These are phyloP conservation scores for Pseudonitzschia multistriata DNA, from an alignment of 108 stramenopile species.

Conservation along the genomic window DNA sequence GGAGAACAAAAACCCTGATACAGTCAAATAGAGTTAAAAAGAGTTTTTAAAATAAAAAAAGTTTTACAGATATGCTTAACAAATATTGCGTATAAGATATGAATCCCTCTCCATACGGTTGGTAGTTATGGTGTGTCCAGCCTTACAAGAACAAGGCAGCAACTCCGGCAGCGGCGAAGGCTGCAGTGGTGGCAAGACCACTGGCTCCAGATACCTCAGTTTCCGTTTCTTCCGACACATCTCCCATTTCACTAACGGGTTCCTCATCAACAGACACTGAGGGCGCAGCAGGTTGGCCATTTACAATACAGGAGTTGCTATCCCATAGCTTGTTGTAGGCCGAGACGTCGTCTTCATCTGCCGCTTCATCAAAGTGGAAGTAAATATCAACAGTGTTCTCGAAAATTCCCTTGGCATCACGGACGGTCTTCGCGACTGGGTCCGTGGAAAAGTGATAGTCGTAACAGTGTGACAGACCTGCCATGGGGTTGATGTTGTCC, in stretches of 20 bases:
- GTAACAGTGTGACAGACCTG: not conserved
- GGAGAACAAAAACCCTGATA: too few species aligned
- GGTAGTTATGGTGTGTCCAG: not conserved
- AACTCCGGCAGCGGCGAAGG: not conserved
- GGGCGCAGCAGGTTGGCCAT: not conserved
- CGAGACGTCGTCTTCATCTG: not conserved
- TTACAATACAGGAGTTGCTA: not conserved
- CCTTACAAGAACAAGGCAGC: not conserved
- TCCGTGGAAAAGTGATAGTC: constrained; percentile 7
- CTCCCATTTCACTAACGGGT: not conserved
- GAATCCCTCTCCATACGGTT: too few species aligned
- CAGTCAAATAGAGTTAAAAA: too few species aligned
- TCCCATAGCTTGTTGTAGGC: not conserved
- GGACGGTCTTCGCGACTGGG: not conserved
- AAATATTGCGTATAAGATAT: too few species aligned
- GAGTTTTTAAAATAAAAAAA: too few species aligned
- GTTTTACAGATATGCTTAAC: too few species aligned
- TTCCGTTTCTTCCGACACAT: not conserved
- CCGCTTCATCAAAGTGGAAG: not conserved
- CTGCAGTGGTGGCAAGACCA: not conserved
- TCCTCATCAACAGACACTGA: too few species aligned
- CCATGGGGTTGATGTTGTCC: not conserved
- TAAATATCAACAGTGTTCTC: not conserved
- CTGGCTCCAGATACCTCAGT: not conserved
- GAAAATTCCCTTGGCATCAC: not conserved